Base-by-base conservation (phyloP, 2,329 filamentous ascomycete species). In the Sporothrix phasma region DNA sequence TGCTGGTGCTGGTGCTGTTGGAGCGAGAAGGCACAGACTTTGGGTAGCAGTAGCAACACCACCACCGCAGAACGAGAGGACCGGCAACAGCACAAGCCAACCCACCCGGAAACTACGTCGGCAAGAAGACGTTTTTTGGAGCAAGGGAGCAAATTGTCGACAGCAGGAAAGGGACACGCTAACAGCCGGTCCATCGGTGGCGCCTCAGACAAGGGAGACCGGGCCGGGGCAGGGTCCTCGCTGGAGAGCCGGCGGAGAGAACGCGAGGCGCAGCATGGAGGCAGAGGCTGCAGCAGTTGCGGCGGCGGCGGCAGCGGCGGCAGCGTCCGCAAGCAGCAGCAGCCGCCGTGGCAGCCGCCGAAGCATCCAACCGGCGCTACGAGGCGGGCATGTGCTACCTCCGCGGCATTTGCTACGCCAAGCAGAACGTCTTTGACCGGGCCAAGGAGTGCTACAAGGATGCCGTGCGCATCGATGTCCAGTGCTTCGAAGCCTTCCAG, bases 371-470 rank as follows among this genome's bases (percentile, higher is more conserved):
- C 72, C 80, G 96, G 65, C 88, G 90, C 66, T 96, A 94, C 70
- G 93, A 99, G 76, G 94, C 94, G 0, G 91, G 89, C 72, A 99
- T 99, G 92, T 99, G 94, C 77, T 96, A 96, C 74, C 78, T 99
- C 61, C 83, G 94, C 26, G 94, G 94, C 5, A 83, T 96, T 59
- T 97, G 95, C 79, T 97, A 92, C 73, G 92, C 94, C 6, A 96
- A 96, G 76, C 90, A 96, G 74, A 99, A 97, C 75, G 90, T 93
- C 29, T 97, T 97, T 71, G 94, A 99, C 74, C 87, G 92, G 39
- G 94, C 94, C 61, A 97, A 97, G 74, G 92, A 97, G 71, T 97
- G 94, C 77, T 99, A 97, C 81, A 97, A 97, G 78, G 91, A 96
- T 71, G 94, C 94, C 1, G 92, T 97, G 53, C 86, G 90, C 67